Percentiles rank a stretch among this genome's conserved stretches.
Conservation (phyloP, 2,329 filamentous ascomycete genomes). For the Ceratocystis smalleyi region DNA sequence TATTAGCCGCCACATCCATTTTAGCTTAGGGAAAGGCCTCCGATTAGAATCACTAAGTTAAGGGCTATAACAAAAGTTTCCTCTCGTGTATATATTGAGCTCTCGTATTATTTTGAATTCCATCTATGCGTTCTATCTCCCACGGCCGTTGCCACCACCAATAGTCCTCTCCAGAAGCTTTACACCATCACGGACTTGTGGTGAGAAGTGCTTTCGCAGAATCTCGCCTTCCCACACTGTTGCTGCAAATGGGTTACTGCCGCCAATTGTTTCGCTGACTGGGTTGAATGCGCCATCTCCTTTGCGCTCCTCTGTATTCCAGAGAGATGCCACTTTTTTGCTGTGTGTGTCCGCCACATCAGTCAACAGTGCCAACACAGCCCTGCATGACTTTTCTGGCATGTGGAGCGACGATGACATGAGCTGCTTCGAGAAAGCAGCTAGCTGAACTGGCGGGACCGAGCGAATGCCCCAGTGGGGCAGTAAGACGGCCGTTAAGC, state of each 20-base stretch:
- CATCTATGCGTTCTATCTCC: background rate
- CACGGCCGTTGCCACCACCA: conserved; percentile 19
- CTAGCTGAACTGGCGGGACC: conserved; percentile 69
- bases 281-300: conserved; percentile 80
- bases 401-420: conserved; percentile 68
- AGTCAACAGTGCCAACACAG: conserved; percentile 60
- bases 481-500: conserved; percentile 65
- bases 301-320: conserved; percentile 86
- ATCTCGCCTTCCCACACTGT: conserved; percentile 92
- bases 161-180: conserved; percentile 54
- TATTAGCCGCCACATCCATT: background rate
- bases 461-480: conserved; percentile 58
- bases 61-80: background rate
- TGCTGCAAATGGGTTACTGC: conserved; percentile 75
- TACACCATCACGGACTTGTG: conserved; percentile 64
- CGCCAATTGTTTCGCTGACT: conserved; percentile 57
- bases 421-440: conserved; percentile 84
- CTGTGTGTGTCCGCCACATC: conserved; percentile 70
- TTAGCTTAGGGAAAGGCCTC: background rate
- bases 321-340: conserved; percentile 68
- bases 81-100: background rate
- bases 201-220: conserved; percentile 69
- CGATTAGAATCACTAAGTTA: background rate
- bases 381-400: conserved; percentile 76
- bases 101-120: background rate